Base-by-base conservation (phyloP, 768 basidiomycete species). In the Russula earlei region DNA sequence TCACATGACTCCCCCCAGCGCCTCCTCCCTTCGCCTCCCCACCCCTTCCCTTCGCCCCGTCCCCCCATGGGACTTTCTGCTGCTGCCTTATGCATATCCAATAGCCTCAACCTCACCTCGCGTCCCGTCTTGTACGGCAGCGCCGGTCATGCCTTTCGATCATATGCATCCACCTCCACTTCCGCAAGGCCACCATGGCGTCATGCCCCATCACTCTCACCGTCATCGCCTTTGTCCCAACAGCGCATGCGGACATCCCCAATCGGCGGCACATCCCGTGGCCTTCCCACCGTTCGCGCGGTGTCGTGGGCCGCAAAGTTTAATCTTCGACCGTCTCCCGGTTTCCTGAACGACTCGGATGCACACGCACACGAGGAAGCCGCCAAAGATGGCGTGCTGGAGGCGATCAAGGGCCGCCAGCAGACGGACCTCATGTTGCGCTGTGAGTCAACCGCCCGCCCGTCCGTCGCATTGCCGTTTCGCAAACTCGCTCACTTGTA, bases 401-500 rank as follows among this genome's bases (percentile, higher is more conserved):
- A 91, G 62, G 84, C 87, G 56, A 84, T 91, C 79, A 89, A 89
- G 67, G 85, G 87, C 54, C 80, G 90, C 50, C 86, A 91, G 64
- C 88, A 91, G 22, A 81, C 89, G 33, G 92, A 95, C 64, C 82
- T 94, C 59, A 88, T 90, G 82, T 74, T 96, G 57, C 82, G 91
- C 64, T 95, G 93, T 93, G 67, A 74, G 89, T 79, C 49, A 60
- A 52, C 43, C 20, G 52, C 37, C 34, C n/a, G n/a, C n/a, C n/a
- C n/a, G n/a, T n/a, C 36, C 24, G 34, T 59, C 49, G 46, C 54
- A 51, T 59, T 47, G 27, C 37, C 36, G 53, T 63, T 61, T 63
- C 59, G 58, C 67, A 62, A 62, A 54, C 55, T 53, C 52, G 50
- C 45, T 48, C 36, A 44, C n/a, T n/a, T n/a, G n/a, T n/a, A n/a